A percentile compares a stretch with the other conserved stretches of the same genome.
These are phyloP conservation scores for Termitomyces sp. DNA, from an alignment of 768 basidiomycete genomes.

Conservation along the genomic window DNA sequence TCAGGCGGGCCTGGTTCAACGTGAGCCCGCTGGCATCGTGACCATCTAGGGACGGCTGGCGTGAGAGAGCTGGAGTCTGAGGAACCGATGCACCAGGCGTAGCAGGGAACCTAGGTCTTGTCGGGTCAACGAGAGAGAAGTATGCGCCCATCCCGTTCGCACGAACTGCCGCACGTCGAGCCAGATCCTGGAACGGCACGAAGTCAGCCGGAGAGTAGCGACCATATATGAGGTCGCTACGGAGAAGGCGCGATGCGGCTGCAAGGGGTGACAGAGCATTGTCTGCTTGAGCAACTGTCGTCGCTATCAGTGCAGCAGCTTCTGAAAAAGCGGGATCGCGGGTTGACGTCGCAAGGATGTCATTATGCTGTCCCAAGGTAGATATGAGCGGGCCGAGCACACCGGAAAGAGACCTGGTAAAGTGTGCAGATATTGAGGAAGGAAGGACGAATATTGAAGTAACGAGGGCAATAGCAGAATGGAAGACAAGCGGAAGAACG, in stretches of 20 bases:
- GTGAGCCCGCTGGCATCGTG: neutral
- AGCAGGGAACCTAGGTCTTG: conserved; percentile 48
- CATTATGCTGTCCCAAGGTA: conserved; percentile 39
- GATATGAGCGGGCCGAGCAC: conserved; percentile 44
- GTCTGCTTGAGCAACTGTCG: conserved; percentile 35
- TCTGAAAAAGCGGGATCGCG: conserved; percentile 32
- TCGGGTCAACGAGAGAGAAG: conserved; percentile 59
- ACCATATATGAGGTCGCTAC: conserved; percentile 52
- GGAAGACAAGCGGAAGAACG: conserved; percentile 52
- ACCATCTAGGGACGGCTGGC: neutral
- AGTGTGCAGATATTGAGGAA: conserved; percentile 52
- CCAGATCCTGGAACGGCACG: conserved; percentile 38
- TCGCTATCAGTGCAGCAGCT: conserved; percentile 23
- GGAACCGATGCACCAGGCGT: conserved; percentile 36
- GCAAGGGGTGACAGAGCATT: conserved; percentile 45
- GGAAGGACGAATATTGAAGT: conserved; percentile 57
- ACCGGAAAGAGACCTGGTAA: conserved; percentile 40
- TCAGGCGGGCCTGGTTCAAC: neutral
- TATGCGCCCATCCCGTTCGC: conserved; percentile 61
- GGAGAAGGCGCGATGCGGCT: conserved; percentile 45
- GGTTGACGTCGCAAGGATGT: conserved; percentile 37
- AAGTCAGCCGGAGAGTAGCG: conserved; percentile 59
- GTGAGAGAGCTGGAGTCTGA: conserved; percentile 19
- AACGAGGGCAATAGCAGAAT: conserved; percentile 50
- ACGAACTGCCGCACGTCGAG: conserved; percentile 46